Percentiles rank a stretch among this genome's conserved stretches.
phyloP scores from a whole-genome alignment of 495 filamentous ascomycete genomes.

The Hypomontagnella submonticulosa region DNA sequence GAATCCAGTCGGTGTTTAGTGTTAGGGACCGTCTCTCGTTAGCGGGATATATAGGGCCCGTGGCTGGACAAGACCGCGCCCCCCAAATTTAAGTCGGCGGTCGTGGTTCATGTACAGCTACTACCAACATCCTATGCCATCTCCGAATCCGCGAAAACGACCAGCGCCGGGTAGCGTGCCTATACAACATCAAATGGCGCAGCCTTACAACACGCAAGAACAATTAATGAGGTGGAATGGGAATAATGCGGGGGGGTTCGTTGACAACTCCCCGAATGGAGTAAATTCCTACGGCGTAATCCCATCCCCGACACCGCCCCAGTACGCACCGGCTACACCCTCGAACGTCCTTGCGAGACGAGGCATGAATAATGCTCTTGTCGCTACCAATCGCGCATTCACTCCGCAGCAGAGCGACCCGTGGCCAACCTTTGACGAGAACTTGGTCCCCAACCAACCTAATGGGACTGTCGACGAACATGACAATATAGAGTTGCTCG shows the following conservation, averaged over 20 bases:
- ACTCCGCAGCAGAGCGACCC: conserved; percentile 58
- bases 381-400: conserved; percentile 55
- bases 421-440: conserved; percentile 61
- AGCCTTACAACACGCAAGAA: conserved; percentile 54
- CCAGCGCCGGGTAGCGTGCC: conserved; percentile 74
- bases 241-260: conserved; percentile 46
- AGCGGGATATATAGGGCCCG: conserved; percentile 7
- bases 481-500: conserved; percentile 80
- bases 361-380: conserved; percentile 70
- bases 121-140: conserved; percentile 54
- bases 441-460: conserved; percentile 49
- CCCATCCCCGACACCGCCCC: conserved; percentile 53
- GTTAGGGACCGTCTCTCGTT: not conserved
- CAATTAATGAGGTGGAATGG: conserved; percentile 57
- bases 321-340: conserved; percentile 53
- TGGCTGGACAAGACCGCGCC: conserved; percentile 16
- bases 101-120: conserved; percentile 49
- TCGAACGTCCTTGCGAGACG: conserved; percentile 77
- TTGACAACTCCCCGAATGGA: conserved; percentile 46
- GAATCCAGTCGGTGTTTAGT: not conserved
- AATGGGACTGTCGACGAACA: conserved; percentile 61
- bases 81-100: conserved; percentile 1
- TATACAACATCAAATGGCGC: conserved; percentile 58
- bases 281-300: conserved; percentile 57
- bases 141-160: conserved; percentile 73